Base-by-base conservation (phyloP, 345 rosid species). In the Rhizophora mangle region DNA sequence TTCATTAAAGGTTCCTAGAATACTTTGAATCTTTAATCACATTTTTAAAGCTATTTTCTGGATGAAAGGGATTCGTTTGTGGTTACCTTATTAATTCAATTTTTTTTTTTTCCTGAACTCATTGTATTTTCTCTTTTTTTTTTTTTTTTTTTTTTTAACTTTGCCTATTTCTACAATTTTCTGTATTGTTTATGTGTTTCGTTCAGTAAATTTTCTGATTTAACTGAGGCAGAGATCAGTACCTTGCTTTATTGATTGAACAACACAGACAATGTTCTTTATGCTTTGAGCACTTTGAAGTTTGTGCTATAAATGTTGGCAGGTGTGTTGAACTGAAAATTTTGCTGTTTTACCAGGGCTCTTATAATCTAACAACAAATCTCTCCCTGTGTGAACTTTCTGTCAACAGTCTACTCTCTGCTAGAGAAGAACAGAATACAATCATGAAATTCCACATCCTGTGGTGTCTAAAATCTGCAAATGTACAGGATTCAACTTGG, bases 191-290 rank as follows among this genome's bases (percentile, higher is more conserved):
- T 13, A 27, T 76, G 66, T 65, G 22, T 47, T 66, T 70, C 73
- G 65, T 64, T 73, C 61, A 62, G 68, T 39, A 52, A 77, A 60
- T 67, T 39, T 62, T 68, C 79, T 75, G 87, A 83, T 81, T 75
- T 67, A 68, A 83, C 87, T 77, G 88, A 78, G 85, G 79, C 74
- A 73, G 66, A 80, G 77, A 80, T 76, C 76, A 76, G 83, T 85
- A 78, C 81, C 80, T 74, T 64, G 70, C 64, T 68, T 79, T 64
- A 64, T 71, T 80, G 91, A 86, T 85, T 84, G 81, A 88, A 82
- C 92, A 78, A 85, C 84, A 81, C 88, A 69, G 70, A 64, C 82
- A 82, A 82, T 82, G 92, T 89, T 89, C 98, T 82, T 87, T 85
- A 55, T 89, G 91, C 76, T 76, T 84, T 78, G 76, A 55, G 72